Conservation (phyloP, 352 stramenopile species). For the Pythium rhizo-oryzae region DNA sequence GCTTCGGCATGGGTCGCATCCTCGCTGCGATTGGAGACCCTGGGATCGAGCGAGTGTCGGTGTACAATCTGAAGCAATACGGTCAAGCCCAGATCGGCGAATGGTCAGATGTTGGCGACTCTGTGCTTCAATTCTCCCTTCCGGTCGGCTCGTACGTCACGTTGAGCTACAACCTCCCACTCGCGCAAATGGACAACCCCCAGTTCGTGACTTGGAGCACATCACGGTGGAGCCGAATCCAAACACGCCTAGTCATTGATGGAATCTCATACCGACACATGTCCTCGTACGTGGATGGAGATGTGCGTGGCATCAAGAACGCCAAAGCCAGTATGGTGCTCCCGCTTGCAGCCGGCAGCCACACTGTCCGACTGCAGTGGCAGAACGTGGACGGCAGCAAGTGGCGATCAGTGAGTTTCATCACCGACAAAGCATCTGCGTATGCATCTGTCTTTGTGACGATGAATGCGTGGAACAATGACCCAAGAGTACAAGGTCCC, state of each 20-base stretch:
- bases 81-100: conserved; percentile 33
- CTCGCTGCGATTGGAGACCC: conserved; percentile 57
- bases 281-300: conserved; percentile 68
- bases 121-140: conserved; percentile 71
- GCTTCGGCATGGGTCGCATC: conserved; percentile 70
- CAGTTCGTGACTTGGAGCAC: conserved; percentile 55
- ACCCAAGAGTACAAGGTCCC: conserved; percentile 52
- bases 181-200: conserved; percentile 74
- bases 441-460: conserved; percentile 73
- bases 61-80: conserved; percentile 60
- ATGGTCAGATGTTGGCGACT: conserved; percentile 82
- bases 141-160: conserved; percentile 55
- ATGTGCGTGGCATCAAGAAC: conserved; percentile 73
- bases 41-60: conserved; percentile 46
- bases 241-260: conserved; percentile 68
- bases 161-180: conserved; percentile 74
- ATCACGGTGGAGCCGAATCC: conserved; percentile 53
- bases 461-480: conserved; percentile 74
- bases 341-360: conserved; percentile 50
- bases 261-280: conserved; percentile 68
- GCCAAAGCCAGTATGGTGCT: conserved; percentile 69
- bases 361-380: conserved; percentile 73
- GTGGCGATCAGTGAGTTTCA: conserved; percentile 71
- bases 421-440: conserved; percentile 65
- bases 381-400: conserved; percentile 71